phyloP scores from a whole-genome alignment of 768 basidiomycete genomes.

The Tremella mesenterica region DNA sequence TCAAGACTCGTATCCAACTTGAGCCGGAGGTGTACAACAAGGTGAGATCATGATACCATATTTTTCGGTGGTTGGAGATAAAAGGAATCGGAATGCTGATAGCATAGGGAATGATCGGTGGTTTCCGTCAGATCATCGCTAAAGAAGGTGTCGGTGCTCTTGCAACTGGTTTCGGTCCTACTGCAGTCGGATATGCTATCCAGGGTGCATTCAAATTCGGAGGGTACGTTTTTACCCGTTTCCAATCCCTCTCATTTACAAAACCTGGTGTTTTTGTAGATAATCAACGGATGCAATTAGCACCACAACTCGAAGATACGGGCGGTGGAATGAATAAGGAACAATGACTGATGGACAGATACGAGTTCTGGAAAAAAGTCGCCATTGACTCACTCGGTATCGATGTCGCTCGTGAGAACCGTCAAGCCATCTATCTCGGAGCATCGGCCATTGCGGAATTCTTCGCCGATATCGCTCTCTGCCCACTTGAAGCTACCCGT shows the following conservation, averaged over 20 bases:
- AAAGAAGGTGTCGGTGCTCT: conserved; percentile 81
- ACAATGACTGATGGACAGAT: conserved; percentile 41
- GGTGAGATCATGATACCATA: conserved; percentile 16
- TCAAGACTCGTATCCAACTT: conserved; percentile 97
- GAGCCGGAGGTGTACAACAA: conserved; percentile 50
- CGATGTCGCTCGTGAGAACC: conserved; percentile 63
- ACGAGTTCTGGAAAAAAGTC: conserved; percentile 88
- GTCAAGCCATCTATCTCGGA: conserved; percentile 78
- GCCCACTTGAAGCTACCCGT: conserved; percentile 65
- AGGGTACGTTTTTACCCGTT: conserved; percentile 48
- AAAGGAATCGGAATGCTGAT: background rate
- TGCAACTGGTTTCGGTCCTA: conserved; percentile 92
- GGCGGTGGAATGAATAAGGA: background rate
- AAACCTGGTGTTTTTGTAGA: too few species aligned
- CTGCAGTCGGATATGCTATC: conserved; percentile 83
- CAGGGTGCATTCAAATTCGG: conserved; percentile 99
- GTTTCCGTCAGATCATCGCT: conserved; percentile 71
- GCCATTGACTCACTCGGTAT: conserved; percentile 80
- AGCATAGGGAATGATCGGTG: conserved; percentile 66
- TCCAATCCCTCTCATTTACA: background rate
- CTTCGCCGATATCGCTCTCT: conserved; percentile 91
- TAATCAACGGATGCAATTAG: background rate
- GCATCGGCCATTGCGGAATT: conserved; percentile 91
- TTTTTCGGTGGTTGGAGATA: background rate
- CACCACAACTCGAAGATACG: background rate